These are phyloP conservation scores for Inga leiocalycina DNA, from an alignment of 306 rosid species.

Conservation along the genomic window DNA sequence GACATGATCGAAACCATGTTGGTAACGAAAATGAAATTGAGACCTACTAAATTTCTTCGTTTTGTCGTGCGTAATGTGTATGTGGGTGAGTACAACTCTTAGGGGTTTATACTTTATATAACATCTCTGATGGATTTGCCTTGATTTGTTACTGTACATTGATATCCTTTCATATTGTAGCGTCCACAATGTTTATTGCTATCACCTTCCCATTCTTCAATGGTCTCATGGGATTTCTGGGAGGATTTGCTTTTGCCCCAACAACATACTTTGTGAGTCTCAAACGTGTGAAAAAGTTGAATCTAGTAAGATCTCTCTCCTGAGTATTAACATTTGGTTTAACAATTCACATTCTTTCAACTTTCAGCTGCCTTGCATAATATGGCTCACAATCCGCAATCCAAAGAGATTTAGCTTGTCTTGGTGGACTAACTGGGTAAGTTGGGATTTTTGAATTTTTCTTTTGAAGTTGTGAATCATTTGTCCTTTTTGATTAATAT, in stretches of 20 bases:
- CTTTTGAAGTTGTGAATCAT: background rate
- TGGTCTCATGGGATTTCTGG: slow-evolving; percentile 71
- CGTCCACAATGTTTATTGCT: slow-evolving; percentile 69
- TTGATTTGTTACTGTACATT: background rate
- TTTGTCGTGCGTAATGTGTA: slow-evolving; percentile 60
- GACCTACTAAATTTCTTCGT: slow-evolving; percentile 59
- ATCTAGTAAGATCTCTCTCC: background rate
- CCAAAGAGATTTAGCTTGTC: slow-evolving; percentile 74
- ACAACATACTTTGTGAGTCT: slow-evolving; percentile 82
- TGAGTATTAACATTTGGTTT: background rate
- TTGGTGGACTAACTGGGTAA: slow-evolving; percentile 80
- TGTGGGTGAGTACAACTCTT: slow-evolving; percentile 60
- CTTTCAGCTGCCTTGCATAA: slow-evolving; percentile 85
- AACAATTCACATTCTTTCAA: background rate
- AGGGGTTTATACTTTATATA: background rate
- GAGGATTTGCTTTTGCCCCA: slow-evolving; percentile 95
- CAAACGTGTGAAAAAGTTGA: background rate
- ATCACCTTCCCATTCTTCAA: slow-evolving; percentile 87
- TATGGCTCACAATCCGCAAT: slow-evolving; percentile 77
- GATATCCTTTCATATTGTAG: slow-evolving; percentile 41
- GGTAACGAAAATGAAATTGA: slow-evolving; percentile 62
- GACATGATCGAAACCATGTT: slow-evolving; percentile 88
- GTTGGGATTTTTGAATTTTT: background rate
- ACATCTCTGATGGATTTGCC: background rate
- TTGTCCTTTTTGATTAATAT: background rate